Evolutionary conservation across 805 yeast species (phyloP), one percentile per base, ranked within the genome.

Genomic region (Lipomyces japonicus): DNA sequence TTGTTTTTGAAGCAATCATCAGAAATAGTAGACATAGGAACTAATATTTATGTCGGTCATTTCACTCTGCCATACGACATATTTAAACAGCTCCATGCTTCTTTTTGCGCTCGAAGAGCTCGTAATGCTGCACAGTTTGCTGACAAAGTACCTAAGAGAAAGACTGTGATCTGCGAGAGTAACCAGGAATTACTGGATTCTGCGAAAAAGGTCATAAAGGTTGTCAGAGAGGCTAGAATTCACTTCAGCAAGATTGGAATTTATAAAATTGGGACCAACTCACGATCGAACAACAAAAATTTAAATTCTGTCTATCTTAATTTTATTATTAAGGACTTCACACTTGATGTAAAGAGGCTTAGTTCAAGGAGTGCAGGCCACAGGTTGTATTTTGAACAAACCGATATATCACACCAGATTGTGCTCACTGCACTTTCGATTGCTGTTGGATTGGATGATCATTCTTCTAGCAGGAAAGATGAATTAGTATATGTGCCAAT

Each of bases 321-420:
- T 32, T 49, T 46, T 24, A 26, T 63, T 19, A 62, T 66, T 45
- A 63, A 67, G 40, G 74, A 71, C 48, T 35, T 69, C 43, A 57
- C 61, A 14, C 49, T 71, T 34, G 72, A 69, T 44, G 40, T 70
- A 22, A 60, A 73, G 40, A 61, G 74, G 3, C 63, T 71, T 55
- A 70, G 67, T 50, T 65, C 74, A 4, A 56, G 60, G 31, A 66
- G 67, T 43, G 71, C 74, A 9, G 73, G 72, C 1, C 72, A 71
- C 59, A 63, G 67, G 53, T 61, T 71, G 52, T 53, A 63, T 34
- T 71, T 67, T 51, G 60, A 60, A 6, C 53, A 54, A 2, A 61
- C 52, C 19, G 72, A 68, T 35, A 49, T 61, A n/a, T 73, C 74
- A 3, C 75, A 71, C 51, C 75, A 71, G 57, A 65, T 69, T 7